Evolutionary conservation across 192 early-diverging fungal genomes (phyloP), one percentile per base, ranked within the genome.

Genomic region (Linnemannia elongata): DNA sequence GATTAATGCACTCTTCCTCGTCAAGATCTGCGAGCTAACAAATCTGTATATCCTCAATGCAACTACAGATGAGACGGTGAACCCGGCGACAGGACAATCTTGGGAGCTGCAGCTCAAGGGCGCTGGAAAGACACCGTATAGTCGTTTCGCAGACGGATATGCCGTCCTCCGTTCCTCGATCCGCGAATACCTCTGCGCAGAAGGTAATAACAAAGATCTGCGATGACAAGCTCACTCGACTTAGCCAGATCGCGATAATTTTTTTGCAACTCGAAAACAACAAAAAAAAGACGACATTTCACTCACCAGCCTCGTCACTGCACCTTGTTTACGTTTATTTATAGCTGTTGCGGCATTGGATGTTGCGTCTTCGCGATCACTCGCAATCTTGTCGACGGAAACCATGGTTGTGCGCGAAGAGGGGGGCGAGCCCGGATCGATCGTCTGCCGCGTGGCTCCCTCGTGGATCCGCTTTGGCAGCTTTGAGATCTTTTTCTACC

Each of bases 81-180:
- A 79, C 7, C 75, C 36, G 1, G 79, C 68, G 9, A 87, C 84
- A 27, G 88, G 89, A 2, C 81, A 90, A 22, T 57, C 87, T 1
- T 96, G 92, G 93, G 97, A 98, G 75, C 35, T 97, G 42, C 96
- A 98, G 85, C 88, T 98, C 35, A 98, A 98, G 81, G 97, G 97
- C 36, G 94, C 94, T 1, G 95, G 97, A 8, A 89, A 92, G 78
- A 98, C 97, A 8, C 96, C 96, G 2, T 98, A 96, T 85, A 96
- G 96, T 54, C 89, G 97, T 18, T 95, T 96, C 68, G 96, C 94
- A 10, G 97, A 98, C 79, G 97, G 97, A 1, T 95, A 92, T 72
- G 97, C 97, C 0, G 96, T 97, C 12, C 82, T 97, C n/a, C 89
- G 97, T 5, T 97, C 96, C 8, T 96, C 95, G 39, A 94, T 97